These are phyloP conservation scores for Monotropa hypopitys DNA, from an alignment of 179 eudicot genomes.

Conservation along the genomic window DNA sequence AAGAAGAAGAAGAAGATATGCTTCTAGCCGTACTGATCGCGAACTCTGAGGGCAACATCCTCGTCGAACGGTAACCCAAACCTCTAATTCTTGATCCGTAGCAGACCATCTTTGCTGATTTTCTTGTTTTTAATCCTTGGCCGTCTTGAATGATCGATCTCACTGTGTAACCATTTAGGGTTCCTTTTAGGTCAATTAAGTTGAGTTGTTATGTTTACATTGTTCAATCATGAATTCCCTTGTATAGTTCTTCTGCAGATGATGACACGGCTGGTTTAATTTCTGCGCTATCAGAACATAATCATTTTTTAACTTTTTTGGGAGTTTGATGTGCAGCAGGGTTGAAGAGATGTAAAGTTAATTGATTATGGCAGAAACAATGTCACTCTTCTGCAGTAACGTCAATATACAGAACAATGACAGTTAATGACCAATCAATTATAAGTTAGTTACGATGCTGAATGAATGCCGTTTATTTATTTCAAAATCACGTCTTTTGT, in stretches of 20 bases:
- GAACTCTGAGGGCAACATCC: constrained; percentile 90
- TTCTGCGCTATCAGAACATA: background rate
- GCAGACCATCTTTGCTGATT: background rate
- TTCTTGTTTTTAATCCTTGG: background rate
- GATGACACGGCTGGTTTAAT: background rate
- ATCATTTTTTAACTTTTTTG: background rate
- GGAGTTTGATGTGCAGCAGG: background rate
- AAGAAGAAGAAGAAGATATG: constrained; percentile 21
- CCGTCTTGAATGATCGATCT: background rate
- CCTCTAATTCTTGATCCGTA: background rate
- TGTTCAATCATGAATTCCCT: background rate
- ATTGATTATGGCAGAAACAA: background rate
- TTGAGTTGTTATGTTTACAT: background rate
- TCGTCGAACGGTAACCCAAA: constrained; percentile 51
- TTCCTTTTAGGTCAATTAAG: background rate
- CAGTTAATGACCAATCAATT: background rate
- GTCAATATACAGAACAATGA: background rate
- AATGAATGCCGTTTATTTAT: background rate
- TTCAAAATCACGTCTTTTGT: background rate
- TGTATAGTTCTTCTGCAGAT: background rate
- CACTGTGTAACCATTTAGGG: background rate
- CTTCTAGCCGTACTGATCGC: constrained; percentile 77
- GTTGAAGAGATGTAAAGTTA: background rate
- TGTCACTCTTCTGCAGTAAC: background rate
- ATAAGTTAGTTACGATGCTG: background rate